A percentile compares a stretch with the other conserved stretches of the same genome.
These are phyloP conservation scores for Teratosphaeria zuluensis DNA, from an alignment of 2,329 filamentous ascomycete species.

Conservation along the genomic window DNA sequence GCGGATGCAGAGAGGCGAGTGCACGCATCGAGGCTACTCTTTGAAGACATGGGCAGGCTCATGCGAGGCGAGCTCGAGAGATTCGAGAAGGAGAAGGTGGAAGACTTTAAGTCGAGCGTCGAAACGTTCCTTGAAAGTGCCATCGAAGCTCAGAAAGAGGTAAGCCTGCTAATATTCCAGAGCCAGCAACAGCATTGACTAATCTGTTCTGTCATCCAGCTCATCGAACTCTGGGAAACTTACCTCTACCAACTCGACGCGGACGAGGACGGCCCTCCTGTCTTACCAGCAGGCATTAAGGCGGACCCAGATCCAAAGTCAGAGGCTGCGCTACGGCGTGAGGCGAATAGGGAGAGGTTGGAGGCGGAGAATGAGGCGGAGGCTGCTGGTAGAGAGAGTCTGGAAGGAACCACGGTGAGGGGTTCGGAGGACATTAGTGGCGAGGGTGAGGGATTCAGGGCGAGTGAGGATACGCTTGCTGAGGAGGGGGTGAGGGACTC, in stretches of 20 bases:
- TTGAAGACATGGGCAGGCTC: constrained; percentile 93
- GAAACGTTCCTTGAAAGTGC: constrained; percentile 96
- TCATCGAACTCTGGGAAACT: constrained; percentile 93
- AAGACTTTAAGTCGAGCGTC: constrained; percentile 96
- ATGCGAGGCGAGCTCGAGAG: constrained; percentile 87
- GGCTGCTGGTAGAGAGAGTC: neutral
- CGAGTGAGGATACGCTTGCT: constrained; percentile 11
- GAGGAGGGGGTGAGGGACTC: constrained; percentile 6
- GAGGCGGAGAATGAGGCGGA: neutral
- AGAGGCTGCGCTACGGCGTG: neutral
- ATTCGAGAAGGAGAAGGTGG: constrained; percentile 95
- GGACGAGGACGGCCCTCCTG: constrained; percentile 61
- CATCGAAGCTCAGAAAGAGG: constrained; percentile 97
- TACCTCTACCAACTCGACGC: constrained; percentile 93
- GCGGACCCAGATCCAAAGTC: constrained; percentile 7
- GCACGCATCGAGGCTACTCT: constrained; percentile 78
- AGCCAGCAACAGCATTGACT: neutral
- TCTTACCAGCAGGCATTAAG: constrained; percentile 21
- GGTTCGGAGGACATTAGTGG: constrained; percentile 23
- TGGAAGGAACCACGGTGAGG: neutral
- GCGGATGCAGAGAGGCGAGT: constrained; percentile 90
- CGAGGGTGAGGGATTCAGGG: constrained; percentile 9
- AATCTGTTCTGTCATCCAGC: constrained; percentile 27
- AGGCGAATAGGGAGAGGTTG: neutral
- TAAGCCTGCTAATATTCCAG: constrained; percentile 32